These are phyloP conservation scores for Lactarius sanguifluus DNA, from an alignment of 768 basidiomycete genomes.

Conservation along the genomic window DNA sequence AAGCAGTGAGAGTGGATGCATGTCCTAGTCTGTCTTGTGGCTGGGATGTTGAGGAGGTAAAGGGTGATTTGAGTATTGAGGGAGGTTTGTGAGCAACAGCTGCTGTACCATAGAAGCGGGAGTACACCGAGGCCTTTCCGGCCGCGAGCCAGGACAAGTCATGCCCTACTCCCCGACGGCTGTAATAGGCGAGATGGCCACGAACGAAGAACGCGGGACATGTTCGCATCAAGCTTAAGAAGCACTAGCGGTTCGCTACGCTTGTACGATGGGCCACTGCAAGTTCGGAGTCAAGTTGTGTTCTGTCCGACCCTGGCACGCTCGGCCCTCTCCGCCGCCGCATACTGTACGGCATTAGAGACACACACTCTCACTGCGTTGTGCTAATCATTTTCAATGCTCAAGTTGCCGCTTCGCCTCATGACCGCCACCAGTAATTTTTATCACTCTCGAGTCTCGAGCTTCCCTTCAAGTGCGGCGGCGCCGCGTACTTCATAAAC, in stretches of 20 bases:
- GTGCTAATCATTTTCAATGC: no score
- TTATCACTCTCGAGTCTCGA: no score
- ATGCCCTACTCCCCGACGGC: slow-evolving; percentile 1
- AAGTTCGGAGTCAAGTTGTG: not conserved
- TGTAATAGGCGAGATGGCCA: slow-evolving; percentile 2
- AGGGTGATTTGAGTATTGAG: not conserved
- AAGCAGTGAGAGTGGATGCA: slow-evolving; percentile 22
- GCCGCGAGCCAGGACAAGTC: not conserved
- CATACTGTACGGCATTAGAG: no score
- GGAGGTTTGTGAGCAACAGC: not conserved
- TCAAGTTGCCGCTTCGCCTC: no score
- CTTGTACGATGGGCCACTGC: not conserved
- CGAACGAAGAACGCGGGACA: slow-evolving; percentile 5
- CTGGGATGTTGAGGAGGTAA: not conserved
- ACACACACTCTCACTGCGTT: no score
- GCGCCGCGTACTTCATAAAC: no score
- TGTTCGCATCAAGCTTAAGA: slow-evolving; percentile 22
- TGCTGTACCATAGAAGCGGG: slow-evolving; percentile 5
- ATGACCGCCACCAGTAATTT: no score
- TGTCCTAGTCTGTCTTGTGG: slow-evolving; percentile 13
- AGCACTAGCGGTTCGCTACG: not conserved
- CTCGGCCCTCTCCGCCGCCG: not conserved
- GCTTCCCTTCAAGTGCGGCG: no score
- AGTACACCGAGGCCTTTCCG: not conserved
- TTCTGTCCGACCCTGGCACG: not conserved